These are phyloP conservation scores for Rhizopogon rudus DNA, from an alignment of 768 basidiomycete species.

Conservation along the genomic window DNA sequence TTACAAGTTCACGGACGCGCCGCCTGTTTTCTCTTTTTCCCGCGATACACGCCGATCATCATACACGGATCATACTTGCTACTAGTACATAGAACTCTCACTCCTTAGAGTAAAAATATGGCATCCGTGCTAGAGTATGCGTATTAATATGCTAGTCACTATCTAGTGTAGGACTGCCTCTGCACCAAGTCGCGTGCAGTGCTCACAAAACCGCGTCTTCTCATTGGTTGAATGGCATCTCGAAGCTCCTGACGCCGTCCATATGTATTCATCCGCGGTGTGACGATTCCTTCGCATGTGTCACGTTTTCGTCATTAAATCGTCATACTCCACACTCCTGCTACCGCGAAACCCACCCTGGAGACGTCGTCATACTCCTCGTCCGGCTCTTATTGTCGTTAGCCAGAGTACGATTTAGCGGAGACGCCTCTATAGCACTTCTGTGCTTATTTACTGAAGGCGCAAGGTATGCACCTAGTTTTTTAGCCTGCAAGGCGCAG, in stretches of 20 bases:
- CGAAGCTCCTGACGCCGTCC: neutral
- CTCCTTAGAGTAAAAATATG: neutral
- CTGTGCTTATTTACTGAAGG: conserved; percentile 35
- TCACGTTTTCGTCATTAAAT: neutral
- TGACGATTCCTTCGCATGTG: neutral
- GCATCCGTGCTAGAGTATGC: neutral
- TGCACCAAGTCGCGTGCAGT: neutral
- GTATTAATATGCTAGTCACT: neutral
- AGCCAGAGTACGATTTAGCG: conserved; percentile 1
- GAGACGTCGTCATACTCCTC: conserved; percentile 23
- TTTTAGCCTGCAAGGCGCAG: conserved; percentile 20
- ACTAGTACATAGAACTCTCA: neutral
- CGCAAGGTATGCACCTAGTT: conserved; percentile 27
- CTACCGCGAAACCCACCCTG: conserved; percentile 12
- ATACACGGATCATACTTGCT: neutral
- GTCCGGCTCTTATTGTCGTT: conserved; percentile 18
- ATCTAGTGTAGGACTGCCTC: too few relatives aligned
- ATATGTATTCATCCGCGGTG: too few relatives aligned
- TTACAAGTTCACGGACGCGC: neutral
- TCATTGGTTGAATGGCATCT: neutral
- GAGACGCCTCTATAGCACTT: conserved; percentile 15
- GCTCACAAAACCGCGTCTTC: neutral
- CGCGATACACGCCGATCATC: neutral
- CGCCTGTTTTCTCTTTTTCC: conserved; percentile 2
- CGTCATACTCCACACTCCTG: neutral